Evolutionary conservation across 2,329 filamentous ascomycete genomes (phyloP).

Genomic region (Fusarium foetens): DNA sequence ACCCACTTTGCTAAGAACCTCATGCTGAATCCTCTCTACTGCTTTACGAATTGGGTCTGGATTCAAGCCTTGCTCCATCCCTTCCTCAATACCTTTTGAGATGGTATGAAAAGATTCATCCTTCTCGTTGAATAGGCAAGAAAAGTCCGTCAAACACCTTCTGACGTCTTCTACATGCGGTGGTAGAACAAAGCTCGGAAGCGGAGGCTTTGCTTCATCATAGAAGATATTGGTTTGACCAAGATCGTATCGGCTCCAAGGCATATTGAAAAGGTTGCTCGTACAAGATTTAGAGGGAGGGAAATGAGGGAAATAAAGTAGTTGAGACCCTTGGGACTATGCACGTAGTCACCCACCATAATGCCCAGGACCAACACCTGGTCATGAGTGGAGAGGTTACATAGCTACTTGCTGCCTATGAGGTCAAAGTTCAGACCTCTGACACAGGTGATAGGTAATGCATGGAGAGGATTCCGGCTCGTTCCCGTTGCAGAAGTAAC

Average conservation of each 20-base stretch:
- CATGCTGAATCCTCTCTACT: not conserved
- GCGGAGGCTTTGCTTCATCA: not conserved
- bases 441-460: fast-evolving
- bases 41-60: not conserved
- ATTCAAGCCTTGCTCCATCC: fast-evolving
- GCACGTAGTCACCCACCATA: too few species aligned
- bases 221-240: slow-evolving; percentile 12
- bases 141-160: slow-evolving; percentile 20
- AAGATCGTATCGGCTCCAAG: slow-evolving; percentile 8
- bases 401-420: fast-evolving
- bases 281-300: not conserved
- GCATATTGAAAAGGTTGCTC: not conserved
- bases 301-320: not conserved
- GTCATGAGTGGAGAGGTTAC: not conserved
- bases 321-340: not conserved
- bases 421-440: not conserved
- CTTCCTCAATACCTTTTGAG: fast-evolving
- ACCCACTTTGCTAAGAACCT: not conserved
- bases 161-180: slow-evolving; percentile 19
- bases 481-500: fast-evolving
- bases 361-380: not conserved
- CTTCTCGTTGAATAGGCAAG: not conserved
- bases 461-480: not conserved
- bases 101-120: not conserved
- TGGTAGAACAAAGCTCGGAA: not conserved